These are phyloP conservation scores for Scedosporium aurantiacum DNA, from an alignment of 2,329 filamentous ascomycete genomes.

Conservation along the genomic window DNA sequence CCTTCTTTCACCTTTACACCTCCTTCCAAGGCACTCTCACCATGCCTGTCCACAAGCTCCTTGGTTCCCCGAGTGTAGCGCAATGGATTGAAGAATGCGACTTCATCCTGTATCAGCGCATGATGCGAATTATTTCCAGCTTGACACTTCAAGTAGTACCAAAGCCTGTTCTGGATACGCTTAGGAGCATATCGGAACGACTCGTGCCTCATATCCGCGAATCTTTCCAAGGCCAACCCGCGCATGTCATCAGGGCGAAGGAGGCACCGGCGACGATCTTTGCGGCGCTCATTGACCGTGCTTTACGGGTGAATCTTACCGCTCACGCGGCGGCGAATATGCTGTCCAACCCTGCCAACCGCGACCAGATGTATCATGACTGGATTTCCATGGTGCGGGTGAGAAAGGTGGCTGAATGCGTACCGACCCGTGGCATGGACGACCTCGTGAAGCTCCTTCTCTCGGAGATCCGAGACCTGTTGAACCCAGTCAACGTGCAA, in stretches of 20 bases:
- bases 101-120: slow-evolving; percentile 90
- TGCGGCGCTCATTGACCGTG: slow-evolving; percentile 71
- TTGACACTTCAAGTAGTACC: slow-evolving; percentile 86
- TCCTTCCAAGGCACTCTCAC: slow-evolving; percentile 95
- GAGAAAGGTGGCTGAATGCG: slow-evolving; percentile 51
- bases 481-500: slow-evolving; percentile 56
- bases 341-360: slow-evolving; percentile 76
- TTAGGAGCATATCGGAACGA: slow-evolving; percentile 74
- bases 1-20: slow-evolving; percentile 87
- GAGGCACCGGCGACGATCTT: slow-evolving; percentile 83
- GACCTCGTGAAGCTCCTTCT: slow-evolving; percentile 53
- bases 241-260: slow-evolving; percentile 78
- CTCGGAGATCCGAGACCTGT: slow-evolving; percentile 56
- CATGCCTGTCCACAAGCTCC: slow-evolving; percentile 88
- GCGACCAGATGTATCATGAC: slow-evolving; percentile 91
- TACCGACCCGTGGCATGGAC: slow-evolving; percentile 54
- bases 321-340: slow-evolving; percentile 91
- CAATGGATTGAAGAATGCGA: slow-evolving; percentile 95
- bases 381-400: slow-evolving; percentile 61
- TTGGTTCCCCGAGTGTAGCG: slow-evolving; percentile 69
- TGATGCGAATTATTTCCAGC: slow-evolving; percentile 85
- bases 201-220: slow-evolving; percentile 73
- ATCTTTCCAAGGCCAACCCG: slow-evolving; percentile 74
- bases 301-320: slow-evolving; percentile 82
- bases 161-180: slow-evolving; percentile 72